phyloP scores from a whole-genome alignment of 192 early-diverging fungal genomes.

The Coemansia sp. region DNA sequence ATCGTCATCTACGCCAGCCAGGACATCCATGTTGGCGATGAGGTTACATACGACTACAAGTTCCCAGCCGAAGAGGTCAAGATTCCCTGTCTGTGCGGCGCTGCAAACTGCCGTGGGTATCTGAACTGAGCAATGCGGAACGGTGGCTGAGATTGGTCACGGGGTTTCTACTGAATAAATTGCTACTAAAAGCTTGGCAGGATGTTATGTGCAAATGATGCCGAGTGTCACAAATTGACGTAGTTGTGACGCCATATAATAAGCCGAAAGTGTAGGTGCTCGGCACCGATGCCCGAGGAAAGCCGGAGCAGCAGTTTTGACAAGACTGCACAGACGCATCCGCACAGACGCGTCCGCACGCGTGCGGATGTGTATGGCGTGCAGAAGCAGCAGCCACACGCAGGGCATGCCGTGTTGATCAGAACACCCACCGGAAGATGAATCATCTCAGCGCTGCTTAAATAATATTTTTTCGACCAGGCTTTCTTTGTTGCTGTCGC shows the following conservation, averaged over 20 bases:
- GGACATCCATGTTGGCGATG: constrained; percentile 91
- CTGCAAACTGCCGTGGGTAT: constrained; percentile 76
- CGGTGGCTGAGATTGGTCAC: constrained; percentile 1
- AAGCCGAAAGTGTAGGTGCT: background rate
- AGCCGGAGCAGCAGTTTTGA: background rate
- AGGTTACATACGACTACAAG: constrained; percentile 99
- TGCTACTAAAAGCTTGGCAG: background rate
- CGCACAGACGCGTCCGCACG: background rate
- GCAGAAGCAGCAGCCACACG: background rate
- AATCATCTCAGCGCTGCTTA: background rate
- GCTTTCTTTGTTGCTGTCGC: background rate
- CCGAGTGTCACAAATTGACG: background rate
- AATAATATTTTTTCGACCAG: background rate
- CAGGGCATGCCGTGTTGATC: background rate
- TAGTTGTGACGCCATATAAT: background rate
- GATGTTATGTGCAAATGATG: background rate
- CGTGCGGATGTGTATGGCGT: background rate
- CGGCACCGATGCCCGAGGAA: background rate
- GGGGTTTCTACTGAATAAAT: background rate
- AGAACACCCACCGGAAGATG: background rate
- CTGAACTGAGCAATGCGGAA: constrained; percentile 58
- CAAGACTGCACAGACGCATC: background rate
- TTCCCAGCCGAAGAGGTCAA: constrained; percentile 63
- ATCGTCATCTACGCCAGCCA: constrained; percentile 98
- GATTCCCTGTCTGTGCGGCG: constrained; percentile 97